Base-by-base conservation (phyloP, 768 basidiomycete genomes). In the Russula vinacea region DNA sequence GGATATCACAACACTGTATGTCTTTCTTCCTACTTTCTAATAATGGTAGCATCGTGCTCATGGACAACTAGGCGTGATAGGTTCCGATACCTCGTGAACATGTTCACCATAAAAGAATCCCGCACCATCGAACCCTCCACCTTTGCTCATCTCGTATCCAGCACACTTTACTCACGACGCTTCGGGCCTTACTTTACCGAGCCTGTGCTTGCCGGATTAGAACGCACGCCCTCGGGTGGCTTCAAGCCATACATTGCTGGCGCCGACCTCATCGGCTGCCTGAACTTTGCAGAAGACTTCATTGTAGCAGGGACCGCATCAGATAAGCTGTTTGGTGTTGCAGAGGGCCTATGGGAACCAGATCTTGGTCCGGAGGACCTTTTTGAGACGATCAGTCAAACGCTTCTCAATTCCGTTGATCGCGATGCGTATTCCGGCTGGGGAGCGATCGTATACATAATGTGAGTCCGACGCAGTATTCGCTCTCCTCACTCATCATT, bases 91-190 rank as follows among this genome's bases (percentile, higher is more conserved):
- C 84, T 94, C 68, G 89, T 96, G 62, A 99, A 99, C 80, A 95
- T 98, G 92, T 98, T 98, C 78, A 91, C 92, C 37, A 98, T 99
- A 82, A 99, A 99, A 77, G 96, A 99, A 76, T 96, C 97, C 73
- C 86, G 96, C 67, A 89, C 96, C 72, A 97, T 99, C 71, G 88
- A 92, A 69, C 97, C 97, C 50, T 88, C 94, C 79, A 93, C 94
- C 8, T 98, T 98, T 76, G 90, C 94, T 32, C 94, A 94, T 72
- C 87, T 99, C 67, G 89, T 98, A 65, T 93, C 92, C 49, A 94
- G 92, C 58, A 96, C 95, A 24, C 83, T 99, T 17, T 99, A 98
- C 75, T 94, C 98, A 76, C 86, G 85, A 73, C 86, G 97, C 75
- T 99, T 98, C 72, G 92, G 92, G 8, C 95, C 97, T 40, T 99